Base-by-base conservation (phyloP, 176 grass and related monocot species). In the Oryza meridionalis region DNA sequence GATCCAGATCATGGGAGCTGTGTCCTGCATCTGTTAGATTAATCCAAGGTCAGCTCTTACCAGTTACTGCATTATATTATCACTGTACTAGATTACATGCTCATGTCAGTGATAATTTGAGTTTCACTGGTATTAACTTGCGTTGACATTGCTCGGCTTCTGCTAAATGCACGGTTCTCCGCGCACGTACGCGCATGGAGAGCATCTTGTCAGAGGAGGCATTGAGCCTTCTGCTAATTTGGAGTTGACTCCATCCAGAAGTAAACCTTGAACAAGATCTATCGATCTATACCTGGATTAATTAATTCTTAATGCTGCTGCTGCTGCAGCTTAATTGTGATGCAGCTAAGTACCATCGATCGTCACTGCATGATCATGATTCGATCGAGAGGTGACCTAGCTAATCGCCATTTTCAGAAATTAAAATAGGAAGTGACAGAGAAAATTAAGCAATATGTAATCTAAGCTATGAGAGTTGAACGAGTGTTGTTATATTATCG, bases 101-200 rank as follows among this genome's bases (percentile, higher is more conserved):
- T 76, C 8, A 35, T 79, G 62, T 66, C 21, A 37, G 40, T 1
- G 75, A 25, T 24, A 17, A n/a, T 13, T 13, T 81, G 50, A 6
- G 38, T 53, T 67, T 21, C 5, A 53, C n/a, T 51, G n/a, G 55
- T 14, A 40, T 40, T 40, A 40, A 10, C 53, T 46, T 42, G 14
- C 77, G 46, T 81, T 86, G 85, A 81, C 85, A 81, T 75, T 69
- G 44, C 43, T 29, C 70, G 24, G 62, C 24, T 14, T 55, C 46
- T 49, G 46, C 13, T 49, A 15, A 13, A 15, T 27, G 29, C 79
- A 72, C 67, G 0, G 16, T 26, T 88, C 65, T 85, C 74, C 16
- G 7, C 55, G 55, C 55, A 61, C 55, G 55, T 61, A 61, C 55
- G 19, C 55, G 55, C 55, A 17, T 55, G 50, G 14, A 50, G 12